Conservation (phyloP, 371 early-diverging fungal genomes). For the Rhizopus arrhizus region DNA sequence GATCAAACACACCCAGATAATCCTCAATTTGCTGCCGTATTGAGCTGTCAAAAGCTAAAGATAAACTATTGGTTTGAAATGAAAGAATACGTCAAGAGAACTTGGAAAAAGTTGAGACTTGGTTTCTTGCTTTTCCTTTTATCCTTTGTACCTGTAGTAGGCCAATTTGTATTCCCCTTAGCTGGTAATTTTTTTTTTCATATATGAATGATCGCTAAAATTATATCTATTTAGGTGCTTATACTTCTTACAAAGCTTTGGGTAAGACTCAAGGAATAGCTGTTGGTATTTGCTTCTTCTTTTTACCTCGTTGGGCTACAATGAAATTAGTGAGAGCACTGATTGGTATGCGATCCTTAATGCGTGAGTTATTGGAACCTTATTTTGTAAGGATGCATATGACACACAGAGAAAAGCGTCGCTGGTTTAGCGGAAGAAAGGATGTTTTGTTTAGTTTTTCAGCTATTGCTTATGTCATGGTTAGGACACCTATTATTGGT, state of each 20-base stretch:
- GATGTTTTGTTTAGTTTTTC: conserved; percentile 67
- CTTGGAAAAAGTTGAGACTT: conserved; percentile 53
- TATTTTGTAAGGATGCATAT: conserved; percentile 66
- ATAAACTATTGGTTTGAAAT: conserved; percentile 60
- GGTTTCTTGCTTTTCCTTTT: conserved; percentile 49
- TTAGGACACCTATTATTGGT: conserved; percentile 55
- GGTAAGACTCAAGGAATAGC: conserved; percentile 51
- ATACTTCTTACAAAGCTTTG: conserved; percentile 43
- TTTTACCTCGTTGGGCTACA: conserved; percentile 47
- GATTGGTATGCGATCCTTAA: conserved; percentile 64
- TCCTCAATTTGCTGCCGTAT: conserved; percentile 47
- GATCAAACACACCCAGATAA: conserved; percentile 49
- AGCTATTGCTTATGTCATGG: conserved; percentile 58
- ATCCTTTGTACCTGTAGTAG: conserved; percentile 60
- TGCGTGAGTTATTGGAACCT: conserved; percentile 67
- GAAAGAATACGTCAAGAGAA: conserved; percentile 48
- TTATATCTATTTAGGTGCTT: conserved; percentile 38
- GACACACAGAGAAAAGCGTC: conserved; percentile 50
- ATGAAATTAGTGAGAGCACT: conserved; percentile 55
- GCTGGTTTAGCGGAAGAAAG: conserved; percentile 66
- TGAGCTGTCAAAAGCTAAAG: conserved; percentile 43
- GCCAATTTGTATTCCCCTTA: conserved; percentile 60
- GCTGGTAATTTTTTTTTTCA: conserved; percentile 39
- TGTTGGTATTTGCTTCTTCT: conserved; percentile 49
- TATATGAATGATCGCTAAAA: background rate